Base-by-base conservation (phyloP, 129 eudicot species). In the Lactuca sativa region DNA sequence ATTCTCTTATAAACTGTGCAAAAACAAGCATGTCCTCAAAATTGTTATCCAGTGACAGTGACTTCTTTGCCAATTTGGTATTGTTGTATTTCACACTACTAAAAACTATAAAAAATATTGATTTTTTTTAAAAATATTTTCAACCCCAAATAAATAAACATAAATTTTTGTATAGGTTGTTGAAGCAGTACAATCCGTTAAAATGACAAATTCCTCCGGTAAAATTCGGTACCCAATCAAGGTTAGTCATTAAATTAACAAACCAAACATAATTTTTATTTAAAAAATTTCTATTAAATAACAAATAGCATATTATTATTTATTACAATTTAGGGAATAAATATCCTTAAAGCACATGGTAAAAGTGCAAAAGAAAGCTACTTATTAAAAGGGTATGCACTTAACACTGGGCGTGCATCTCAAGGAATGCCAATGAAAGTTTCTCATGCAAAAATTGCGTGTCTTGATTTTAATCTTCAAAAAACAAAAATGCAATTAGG, bases 1-100 rank as follows among this genome's bases (percentile, higher is more conserved):
- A 95, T 78, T 85, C 95, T 54, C 91, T 95, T 71, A 65, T 87
- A 51, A 95, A 95, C 78, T 87, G 97, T 88, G 97, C 99, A 74
- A 95, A 90, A 91, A 95, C 99, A 66, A 82, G 99, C 93, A 95
- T 95, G 99, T 95, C 99, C 11, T 95, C 96, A n/a, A 95, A 90
- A 77, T 77, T 95, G 86, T 78, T 88, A 60, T 84, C 89, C 5
- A 80, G 78, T 53, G 96, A 95, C 78, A 84, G 91, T 52, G 95
- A 87, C 84, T 95, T 95, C 82, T 95, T 95, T 67, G 97, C 99
- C 17, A 85, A 79, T 81, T 16, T 95, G 96, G 96, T 90, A 90
- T 70, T 84, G 21, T 58, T 34, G 18, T 64, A 47, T 47, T 4
- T 47, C 3, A 47, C 30, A 25, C 30, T 25, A 25, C 12, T 2